Conservation (phyloP, 2,329 filamentous ascomycete genomes). For the Aspergillus sp. region DNA sequence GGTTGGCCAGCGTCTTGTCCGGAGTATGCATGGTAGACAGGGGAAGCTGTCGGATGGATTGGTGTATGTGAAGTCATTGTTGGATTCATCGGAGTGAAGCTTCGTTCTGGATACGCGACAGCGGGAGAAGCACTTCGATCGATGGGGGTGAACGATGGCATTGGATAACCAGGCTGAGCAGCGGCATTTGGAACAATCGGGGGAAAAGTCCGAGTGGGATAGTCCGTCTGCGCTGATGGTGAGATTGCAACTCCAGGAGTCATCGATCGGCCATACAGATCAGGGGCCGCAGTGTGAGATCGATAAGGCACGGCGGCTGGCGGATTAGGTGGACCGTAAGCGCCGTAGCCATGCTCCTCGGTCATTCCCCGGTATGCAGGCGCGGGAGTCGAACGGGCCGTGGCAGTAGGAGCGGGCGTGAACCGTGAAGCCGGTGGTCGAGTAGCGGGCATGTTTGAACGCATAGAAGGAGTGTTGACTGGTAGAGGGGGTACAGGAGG, state of each 20-base stretch:
- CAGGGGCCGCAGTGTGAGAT: constrained; percentile 13
- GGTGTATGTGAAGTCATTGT: constrained; percentile 7
- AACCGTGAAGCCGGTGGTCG: constrained; percentile 18
- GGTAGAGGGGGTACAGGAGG: constrained; percentile 29
- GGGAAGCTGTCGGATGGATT: constrained; percentile 4
- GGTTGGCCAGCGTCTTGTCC: constrained; percentile 11
- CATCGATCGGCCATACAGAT: constrained; percentile 14
- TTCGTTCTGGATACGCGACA: background rate
- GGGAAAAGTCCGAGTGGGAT: constrained; percentile 6
- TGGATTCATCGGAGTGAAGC: background rate
- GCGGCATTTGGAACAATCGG: constrained; percentile 5
- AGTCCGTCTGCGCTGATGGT: too few species aligned
- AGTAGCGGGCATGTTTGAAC: constrained; percentile 18
- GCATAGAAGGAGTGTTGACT: constrained; percentile 14
- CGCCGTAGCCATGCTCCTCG: constrained; percentile 9
- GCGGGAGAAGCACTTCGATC: constrained; percentile 2
- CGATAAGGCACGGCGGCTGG: constrained; percentile 11
- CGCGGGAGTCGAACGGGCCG: constrained; percentile 10
- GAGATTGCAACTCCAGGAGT: constrained; percentile 8
- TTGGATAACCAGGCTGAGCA: constrained; percentile 9
- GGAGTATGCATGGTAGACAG: constrained; percentile 13
- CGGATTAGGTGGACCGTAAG: background rate
- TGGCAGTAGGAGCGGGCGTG: constrained; percentile 19
- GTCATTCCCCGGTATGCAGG: constrained; percentile 15
- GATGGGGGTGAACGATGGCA: constrained; percentile 12